These are phyloP conservation scores for Entonaema liquescens DNA, from an alignment of 495 filamentous ascomycete species.

Conservation along the genomic window DNA sequence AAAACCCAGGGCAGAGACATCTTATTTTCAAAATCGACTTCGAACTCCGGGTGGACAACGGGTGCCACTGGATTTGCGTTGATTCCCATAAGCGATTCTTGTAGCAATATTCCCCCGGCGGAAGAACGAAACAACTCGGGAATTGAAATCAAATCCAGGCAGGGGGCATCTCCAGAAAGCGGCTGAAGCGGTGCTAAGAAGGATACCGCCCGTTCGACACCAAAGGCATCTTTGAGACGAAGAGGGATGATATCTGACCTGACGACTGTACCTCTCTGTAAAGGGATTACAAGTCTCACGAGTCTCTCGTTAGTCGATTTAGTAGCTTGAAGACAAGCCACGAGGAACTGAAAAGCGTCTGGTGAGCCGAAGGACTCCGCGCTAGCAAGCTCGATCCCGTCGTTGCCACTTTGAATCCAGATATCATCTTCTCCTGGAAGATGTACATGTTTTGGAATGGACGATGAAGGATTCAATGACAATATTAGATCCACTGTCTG, in stretches of 20 bases:
- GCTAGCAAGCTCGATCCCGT: background rate
- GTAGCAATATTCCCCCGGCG: slow-evolving; percentile 36
- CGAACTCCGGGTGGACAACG: slow-evolving; percentile 10
- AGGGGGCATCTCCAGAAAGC: slow-evolving; percentile 19
- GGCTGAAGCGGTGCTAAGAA: slow-evolving; percentile 33
- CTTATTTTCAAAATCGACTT: slow-evolving; percentile 37
- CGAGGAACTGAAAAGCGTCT: slow-evolving; percentile 34
- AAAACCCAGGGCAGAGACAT: slow-evolving; percentile 47
- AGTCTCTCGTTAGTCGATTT: slow-evolving; percentile 8
- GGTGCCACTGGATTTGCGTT: background rate
- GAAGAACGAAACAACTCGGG: slow-evolving; percentile 30
- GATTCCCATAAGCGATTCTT: background rate
- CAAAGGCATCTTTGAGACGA: slow-evolving; percentile 35
- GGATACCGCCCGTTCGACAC: slow-evolving; percentile 27
- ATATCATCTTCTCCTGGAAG: background rate
- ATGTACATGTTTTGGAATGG: background rate
- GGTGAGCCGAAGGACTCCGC: slow-evolving; percentile 25
- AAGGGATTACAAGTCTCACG: slow-evolving; percentile 36
- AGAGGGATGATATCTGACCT: slow-evolving; percentile 42
- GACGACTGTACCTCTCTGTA: slow-evolving; percentile 27
- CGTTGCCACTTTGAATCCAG: background rate
- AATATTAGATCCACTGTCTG: slow-evolving; percentile 18
- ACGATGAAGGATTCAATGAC: background rate
- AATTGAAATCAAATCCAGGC: slow-evolving; percentile 20
- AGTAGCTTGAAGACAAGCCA: slow-evolving; percentile 30